Evolutionary conservation across 805 yeast genomes (phyloP), one percentile per base, ranked within the genome.

Genomic region (Starmerella geochares): DNA sequence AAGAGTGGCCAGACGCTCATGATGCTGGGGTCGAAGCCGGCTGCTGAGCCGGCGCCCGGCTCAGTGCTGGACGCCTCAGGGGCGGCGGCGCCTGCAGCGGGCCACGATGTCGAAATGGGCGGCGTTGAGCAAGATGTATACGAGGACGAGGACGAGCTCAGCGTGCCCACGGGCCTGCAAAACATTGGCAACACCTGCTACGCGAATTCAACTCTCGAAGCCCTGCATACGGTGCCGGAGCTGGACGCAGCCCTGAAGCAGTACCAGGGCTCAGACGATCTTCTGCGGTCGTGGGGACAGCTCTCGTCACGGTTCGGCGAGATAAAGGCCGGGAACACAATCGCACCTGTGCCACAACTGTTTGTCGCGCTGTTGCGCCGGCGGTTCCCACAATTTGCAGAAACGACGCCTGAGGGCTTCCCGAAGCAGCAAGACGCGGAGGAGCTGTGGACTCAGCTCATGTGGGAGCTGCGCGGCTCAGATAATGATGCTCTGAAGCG

Each of bases 361-460:
- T 76, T 90, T 52, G 69, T 92, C 54, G 71, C 49, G 49, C 51
- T 60, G 23, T 56, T 69, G 45, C 79, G 96, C 64, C 69, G 72
- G 43, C 68, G 71, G 16, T 83, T 78, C 62, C 96, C 97, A 1
- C 97, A 92, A 67, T 92, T 92, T 67, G 84, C 83, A 38, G 96
- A 90, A 64, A 77, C 79, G 53, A 66, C 62, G 43, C 70, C 71
- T 46, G 67, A 71, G 38, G 96, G 96, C 1, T 68, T 74, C 50
- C 83, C 76, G 63, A 87, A 86, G 66, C 98, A 92, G 69, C 99
- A 92, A 68, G 99, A 92, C 70, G 98, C 98, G 0, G 99, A 92
- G 69, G 99, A 92, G 65, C 83, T 90, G 16, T 87, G 79, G 68
- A 81, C 96, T 7, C 90, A 83, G 64, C 74, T 92, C 46, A 67